Conservation (phyloP, 106 monocot species). For the Hemerocallis citrina region DNA sequence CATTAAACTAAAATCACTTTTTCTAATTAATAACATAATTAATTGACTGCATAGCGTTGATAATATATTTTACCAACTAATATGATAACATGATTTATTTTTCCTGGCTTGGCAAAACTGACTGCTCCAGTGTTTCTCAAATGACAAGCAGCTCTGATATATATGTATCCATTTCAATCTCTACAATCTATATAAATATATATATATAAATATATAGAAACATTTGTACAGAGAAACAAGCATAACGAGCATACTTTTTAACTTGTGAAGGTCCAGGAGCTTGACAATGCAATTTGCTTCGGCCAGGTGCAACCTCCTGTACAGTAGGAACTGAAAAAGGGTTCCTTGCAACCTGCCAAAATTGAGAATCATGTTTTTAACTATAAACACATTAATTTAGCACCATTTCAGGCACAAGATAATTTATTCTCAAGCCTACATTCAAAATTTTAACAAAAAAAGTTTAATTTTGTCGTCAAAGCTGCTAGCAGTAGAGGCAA, state of each 20-base stretch:
- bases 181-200: background rate
- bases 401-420: too few species aligned
- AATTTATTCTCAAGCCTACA: too few species aligned
- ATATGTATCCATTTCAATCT: too few species aligned
- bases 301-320: conserved; percentile 6
- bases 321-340: conserved; percentile 4
- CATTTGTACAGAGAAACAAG: too few species aligned
- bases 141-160: too few species aligned
- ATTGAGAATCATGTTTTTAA: background rate
- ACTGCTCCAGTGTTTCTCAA: too few species aligned
- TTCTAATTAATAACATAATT: background rate
- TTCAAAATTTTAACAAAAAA: too few species aligned
- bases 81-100: too few species aligned
- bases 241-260: conserved; percentile 24
- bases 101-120: too few species aligned
- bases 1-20: background rate
- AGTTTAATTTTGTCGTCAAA: too few species aligned
- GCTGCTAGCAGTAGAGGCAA: background rate
- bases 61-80: too few species aligned
- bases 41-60: too few species aligned
- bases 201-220: background rate
- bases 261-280: conserved; percentile 6
- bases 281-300: conserved; percentile 9
- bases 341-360: conserved; percentile 17
- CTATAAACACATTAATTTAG: background rate